phyloP scores from a whole-genome alignment of 768 basidiomycete genomes.

The Mycena venus region DNA sequence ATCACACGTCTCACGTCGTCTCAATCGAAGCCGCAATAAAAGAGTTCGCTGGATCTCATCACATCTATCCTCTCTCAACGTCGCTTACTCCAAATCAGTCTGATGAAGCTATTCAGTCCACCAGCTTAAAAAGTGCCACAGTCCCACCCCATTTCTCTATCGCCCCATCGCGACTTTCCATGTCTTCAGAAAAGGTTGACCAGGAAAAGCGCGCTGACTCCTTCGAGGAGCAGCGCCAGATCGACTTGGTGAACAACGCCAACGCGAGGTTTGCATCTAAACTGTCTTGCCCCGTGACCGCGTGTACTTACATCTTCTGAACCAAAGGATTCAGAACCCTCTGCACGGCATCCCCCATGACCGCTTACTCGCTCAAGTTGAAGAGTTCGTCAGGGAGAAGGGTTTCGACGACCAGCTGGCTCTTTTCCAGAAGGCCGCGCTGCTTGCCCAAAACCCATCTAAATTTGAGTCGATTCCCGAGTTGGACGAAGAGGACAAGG shows the following conservation, averaged over 20 bases:
- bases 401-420: slow-evolving; percentile 59
- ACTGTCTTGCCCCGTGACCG: not conserved
- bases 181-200: slow-evolving; percentile 24
- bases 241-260: slow-evolving; percentile 55
- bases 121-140: no score
- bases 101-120: not conserved
- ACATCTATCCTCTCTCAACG: not conserved
- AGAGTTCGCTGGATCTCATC: not conserved
- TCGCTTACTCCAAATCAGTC: not conserved
- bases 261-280: slow-evolving; percentile 52
- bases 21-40: no score
- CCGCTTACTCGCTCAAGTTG: slow-evolving; percentile 70
- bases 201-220: slow-evolving; percentile 16
- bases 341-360: slow-evolving; percentile 66
- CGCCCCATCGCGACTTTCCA: slow-evolving; percentile 1
- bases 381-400: slow-evolving; percentile 67
- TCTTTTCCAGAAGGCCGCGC: slow-evolving; percentile 76
- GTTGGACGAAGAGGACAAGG: slow-evolving; percentile 54
- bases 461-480: slow-evolving; percentile 57
- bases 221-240: slow-evolving; percentile 11
- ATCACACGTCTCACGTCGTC: not conserved
- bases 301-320: not conserved
- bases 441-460: slow-evolving; percentile 77
- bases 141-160: not conserved
- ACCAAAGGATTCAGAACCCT: slow-evolving; percentile 19